Percentiles rank a stretch among this genome's conserved stretches.
Evolutionary conservation across 805 yeast genomes (phyloP).

Genomic region (Lipomyces mesembrius): DNA sequence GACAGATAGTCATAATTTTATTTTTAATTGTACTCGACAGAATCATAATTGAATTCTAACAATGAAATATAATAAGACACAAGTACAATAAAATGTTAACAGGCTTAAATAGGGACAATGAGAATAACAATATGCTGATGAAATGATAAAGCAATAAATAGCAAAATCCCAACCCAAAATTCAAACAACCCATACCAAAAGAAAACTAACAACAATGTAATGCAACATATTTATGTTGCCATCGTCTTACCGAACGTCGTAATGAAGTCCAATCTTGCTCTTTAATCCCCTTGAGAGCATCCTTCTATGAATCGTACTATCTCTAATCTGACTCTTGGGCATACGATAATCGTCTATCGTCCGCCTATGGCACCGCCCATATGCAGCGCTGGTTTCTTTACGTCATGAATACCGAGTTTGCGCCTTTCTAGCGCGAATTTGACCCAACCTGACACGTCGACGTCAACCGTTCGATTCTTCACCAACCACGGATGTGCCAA

Average conservation of each 20-base stretch:
- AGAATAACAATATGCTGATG: not conserved
- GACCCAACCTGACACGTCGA: constrained; percentile 50
- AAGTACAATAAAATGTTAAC: not conserved
- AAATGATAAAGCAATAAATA: not conserved
- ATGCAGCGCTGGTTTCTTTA: constrained; percentile 30
- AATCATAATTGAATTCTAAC: no score
- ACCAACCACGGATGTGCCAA: constrained; percentile 84
- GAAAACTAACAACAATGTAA: not conserved
- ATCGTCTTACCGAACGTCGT: not conserved
- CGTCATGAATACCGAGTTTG: not conserved
- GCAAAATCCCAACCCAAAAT: not conserved
- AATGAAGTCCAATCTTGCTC: not conserved
- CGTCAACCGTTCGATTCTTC: constrained; percentile 52
- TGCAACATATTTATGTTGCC: not conserved
- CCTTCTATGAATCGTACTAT: not conserved
- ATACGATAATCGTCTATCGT: not conserved
- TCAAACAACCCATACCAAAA: not conserved
- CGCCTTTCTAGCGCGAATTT: constrained; percentile 19
- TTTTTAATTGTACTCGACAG: no score
- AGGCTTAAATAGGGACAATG: not conserved
- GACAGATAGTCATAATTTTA: no score
- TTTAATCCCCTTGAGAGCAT: not conserved
- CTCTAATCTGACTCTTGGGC: not conserved
- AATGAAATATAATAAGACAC: not conserved
- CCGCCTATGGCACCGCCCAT: constrained; percentile 25